Conservation (phyloP, 495 filamentous ascomycete genomes). For the Ramalina intermedia region DNA sequence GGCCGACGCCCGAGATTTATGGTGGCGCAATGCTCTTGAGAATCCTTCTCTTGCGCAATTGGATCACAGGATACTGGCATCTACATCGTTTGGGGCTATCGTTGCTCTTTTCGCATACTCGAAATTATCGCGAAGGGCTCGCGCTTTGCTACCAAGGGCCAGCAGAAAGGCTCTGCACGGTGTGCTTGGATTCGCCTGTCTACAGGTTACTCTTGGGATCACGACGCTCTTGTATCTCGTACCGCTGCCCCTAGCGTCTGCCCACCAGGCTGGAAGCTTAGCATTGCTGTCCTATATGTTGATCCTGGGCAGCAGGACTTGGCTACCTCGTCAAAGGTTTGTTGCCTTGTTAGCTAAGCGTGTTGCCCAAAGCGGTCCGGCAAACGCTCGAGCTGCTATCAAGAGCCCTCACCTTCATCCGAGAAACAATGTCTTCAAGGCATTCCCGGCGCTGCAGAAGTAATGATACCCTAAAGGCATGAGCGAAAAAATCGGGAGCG, state of each 20-base stretch:
- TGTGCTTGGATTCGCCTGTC: conserved; percentile 62
- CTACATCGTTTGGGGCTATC: conserved; percentile 72
- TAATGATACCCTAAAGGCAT: background rate
- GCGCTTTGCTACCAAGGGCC: conserved; percentile 45
- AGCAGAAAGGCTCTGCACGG: conserved; percentile 61
- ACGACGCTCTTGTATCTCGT: conserved; percentile 85
- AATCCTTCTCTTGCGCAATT: conserved; percentile 91
- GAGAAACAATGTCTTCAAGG: background rate
- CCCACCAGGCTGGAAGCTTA: conserved; percentile 84
- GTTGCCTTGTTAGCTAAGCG: conserved; percentile 23
- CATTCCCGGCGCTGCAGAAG: background rate
- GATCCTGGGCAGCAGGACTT: conserved; percentile 52
- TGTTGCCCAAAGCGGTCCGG: background rate
- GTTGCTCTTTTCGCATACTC: conserved; percentile 65
- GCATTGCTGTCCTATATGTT: conserved; percentile 71
- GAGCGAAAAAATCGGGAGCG: no score
- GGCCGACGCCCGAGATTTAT: conserved; percentile 61
- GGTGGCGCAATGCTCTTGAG: conserved; percentile 94
- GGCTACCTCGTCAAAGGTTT: conserved; percentile 36
- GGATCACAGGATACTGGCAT: conserved; percentile 85
- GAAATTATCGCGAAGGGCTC: conserved; percentile 45
- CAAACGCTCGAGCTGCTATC: background rate
- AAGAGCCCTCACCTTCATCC: background rate
- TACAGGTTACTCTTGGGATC: conserved; percentile 80
- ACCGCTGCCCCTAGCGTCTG: conserved; percentile 71